Percentiles rank a stretch among this genome's conserved stretches.
These are phyloP conservation scores for Elongisporangium anandrum DNA, from an alignment of 352 stramenopile species.

Conservation along the genomic window DNA sequence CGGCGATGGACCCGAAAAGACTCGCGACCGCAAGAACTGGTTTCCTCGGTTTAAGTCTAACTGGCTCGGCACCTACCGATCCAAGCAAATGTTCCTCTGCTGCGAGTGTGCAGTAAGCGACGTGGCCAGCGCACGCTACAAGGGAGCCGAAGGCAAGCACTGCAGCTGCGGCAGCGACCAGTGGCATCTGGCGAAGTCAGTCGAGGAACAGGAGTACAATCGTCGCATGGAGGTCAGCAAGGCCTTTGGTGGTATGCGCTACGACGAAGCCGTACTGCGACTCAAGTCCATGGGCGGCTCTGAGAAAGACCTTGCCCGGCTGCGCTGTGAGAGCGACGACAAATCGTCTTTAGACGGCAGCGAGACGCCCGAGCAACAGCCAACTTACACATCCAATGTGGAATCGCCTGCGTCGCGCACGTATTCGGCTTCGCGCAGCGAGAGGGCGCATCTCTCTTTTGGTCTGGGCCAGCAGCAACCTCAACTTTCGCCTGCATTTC, in stretches of 20 bases:
- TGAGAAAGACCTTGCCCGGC: conserved; percentile 51
- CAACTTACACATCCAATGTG: not conserved
- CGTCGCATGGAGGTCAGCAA: conserved; percentile 83
- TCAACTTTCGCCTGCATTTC: not conserved
- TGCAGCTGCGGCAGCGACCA: conserved; percentile 76
- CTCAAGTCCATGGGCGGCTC: conserved; percentile 56
- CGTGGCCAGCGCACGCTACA: conserved; percentile 51
- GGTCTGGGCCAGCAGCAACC: not conserved
- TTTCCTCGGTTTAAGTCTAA: conserved; percentile 88
- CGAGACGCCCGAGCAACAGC: not conserved
- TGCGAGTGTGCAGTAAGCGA: conserved; percentile 67
- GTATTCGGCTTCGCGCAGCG: not conserved
- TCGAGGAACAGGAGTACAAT: conserved; percentile 83
- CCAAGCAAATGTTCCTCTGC: conserved; percentile 84
- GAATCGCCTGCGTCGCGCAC: not conserved
- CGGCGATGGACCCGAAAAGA: conserved; percentile 80
- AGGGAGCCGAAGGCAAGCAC: conserved; percentile 78
- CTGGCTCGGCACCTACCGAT: conserved; percentile 82
- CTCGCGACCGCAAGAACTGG: conserved; percentile 81
- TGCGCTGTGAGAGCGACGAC: conserved; percentile 34
- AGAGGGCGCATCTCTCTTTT: not conserved
- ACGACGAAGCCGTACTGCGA: conserved; percentile 70
- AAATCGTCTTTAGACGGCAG: not conserved
- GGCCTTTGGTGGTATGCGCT: conserved; percentile 71
- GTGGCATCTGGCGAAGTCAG: conserved; percentile 78